Conservation (phyloP, 1,284 basidiomycete species). For the Fomitiporia mediterranea region DNA sequence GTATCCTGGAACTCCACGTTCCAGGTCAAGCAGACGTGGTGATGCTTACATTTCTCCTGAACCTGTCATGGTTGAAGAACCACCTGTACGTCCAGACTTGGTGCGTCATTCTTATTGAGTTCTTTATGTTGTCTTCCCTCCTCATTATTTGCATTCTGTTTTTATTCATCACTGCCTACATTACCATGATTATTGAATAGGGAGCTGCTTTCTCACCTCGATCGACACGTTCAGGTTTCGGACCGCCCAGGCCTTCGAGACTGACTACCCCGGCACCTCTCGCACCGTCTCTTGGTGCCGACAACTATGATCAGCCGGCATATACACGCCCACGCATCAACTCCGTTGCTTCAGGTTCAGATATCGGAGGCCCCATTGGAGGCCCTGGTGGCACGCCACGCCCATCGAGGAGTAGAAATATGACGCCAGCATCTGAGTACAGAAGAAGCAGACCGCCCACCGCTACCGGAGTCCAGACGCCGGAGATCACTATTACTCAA, state of each 20-base stretch:
- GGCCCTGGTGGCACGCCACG: conserved; percentile 2
- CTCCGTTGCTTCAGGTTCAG: conserved; percentile 11
- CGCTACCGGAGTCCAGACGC: neutral
- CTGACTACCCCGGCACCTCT: conserved; percentile 18
- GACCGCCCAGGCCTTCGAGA: conserved; percentile 7
- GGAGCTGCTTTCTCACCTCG: conserved; percentile 11
- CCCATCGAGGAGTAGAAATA: conserved; percentile 1
- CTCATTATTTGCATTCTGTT: no score
- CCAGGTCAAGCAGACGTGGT: neutral
- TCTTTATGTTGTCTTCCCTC: neutral
- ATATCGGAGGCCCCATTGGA: neutral
- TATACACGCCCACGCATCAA: conserved; percentile 19
- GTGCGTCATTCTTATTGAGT: neutral
- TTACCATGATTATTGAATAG: neutral
- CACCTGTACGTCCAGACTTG: conserved; percentile 6
- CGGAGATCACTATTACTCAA: conserved; percentile 19
- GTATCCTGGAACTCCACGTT: neutral
- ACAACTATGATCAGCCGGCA: neutral
- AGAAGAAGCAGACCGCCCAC: conserved; percentile 10
- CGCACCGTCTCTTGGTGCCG: neutral
- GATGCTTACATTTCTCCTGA: neutral
- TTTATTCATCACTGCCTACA: no score
- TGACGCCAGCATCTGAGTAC: neutral
- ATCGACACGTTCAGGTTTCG: conserved; percentile 5
- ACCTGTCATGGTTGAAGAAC: neutral